Percentiles rank a stretch among this genome's conserved stretches.
Conservation (phyloP, 495 filamentous ascomycete genomes). For the Elaphomyces granulatus region DNA sequence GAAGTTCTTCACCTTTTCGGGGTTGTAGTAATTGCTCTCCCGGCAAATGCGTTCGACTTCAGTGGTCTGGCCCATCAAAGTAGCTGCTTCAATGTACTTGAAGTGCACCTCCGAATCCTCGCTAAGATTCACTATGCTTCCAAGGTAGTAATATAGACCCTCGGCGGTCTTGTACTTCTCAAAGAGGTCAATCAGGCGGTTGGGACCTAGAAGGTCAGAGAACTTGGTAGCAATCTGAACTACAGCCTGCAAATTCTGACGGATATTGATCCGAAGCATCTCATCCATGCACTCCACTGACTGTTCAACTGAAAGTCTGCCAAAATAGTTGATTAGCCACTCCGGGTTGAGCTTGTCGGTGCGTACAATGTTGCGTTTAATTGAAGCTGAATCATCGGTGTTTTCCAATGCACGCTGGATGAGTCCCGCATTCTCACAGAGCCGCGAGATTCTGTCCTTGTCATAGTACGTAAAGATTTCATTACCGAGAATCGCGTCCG, state of each 20-base stretch:
- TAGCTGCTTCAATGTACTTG: constrained; percentile 98
- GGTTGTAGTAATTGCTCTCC: constrained; percentile 87
- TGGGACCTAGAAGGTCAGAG: constrained; percentile 88
- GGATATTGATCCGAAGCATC: constrained; percentile 92
- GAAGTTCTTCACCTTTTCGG: constrained; percentile 99
- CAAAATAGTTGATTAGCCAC: constrained; percentile 87
- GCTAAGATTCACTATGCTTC: constrained; percentile 92
- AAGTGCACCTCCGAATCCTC: constrained; percentile 93
- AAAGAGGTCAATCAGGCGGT: constrained; percentile 77
- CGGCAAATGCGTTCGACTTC: constrained; percentile 97
- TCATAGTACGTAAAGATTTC: constrained; percentile 98
- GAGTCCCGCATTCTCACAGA: constrained; percentile 85
- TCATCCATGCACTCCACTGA: constrained; percentile 87
- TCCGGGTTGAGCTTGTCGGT: constrained; percentile 74
- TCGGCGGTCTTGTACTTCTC: constrained; percentile 96
- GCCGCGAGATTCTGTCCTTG: constrained; percentile 64
- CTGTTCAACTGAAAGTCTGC: constrained; percentile 84
- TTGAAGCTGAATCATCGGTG: constrained; percentile 73
- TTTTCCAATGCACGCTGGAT: constrained; percentile 86
- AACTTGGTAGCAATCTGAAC: constrained; percentile 95
- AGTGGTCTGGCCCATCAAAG: constrained; percentile 74
- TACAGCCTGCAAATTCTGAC: constrained; percentile 87
- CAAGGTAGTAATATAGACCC: constrained; percentile 95
- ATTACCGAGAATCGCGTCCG: constrained; percentile 91
- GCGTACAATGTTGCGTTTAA: constrained; percentile 78